Base-by-base conservation (phyloP, 2,329 filamentous ascomycete genomes). In the Neoascochyta sp. region DNA sequence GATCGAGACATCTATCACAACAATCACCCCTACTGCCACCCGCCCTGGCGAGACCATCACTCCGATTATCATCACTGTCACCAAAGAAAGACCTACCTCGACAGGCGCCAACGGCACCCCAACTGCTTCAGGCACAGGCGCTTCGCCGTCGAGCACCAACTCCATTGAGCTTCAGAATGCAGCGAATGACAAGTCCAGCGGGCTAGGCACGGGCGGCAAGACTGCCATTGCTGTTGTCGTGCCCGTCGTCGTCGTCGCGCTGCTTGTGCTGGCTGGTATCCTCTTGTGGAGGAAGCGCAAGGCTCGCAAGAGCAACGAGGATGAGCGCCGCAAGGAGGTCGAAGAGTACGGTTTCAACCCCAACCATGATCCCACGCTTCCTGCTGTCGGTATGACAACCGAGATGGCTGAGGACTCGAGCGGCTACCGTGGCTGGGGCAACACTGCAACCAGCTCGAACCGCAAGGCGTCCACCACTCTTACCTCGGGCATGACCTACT, bases 301-400 rank as follows among this genome's bases (percentile, higher is more conserved):
- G 68, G 81, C 85, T 52, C 80, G 81, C 43, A 92, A 87, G 70
- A 78, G 80, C 42, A 84, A 83, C 9, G 87, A 92, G 56, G 92
- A 95, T 59, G 80, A 89, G 52, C 79, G 92, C 28, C 79, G 89
- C 43, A 95, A 95, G 68, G 92, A 98, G 65, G 88, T 95, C 8
- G 90, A 96, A 62, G 92, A 96, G 58, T 96, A 96, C 60, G 83
- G 85, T 17, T 96, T 89, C 71, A 96, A 96, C 62, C 92, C 92
- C n/a, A 96, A 96, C 65, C 82, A 88, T 38, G 89, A 95, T 57
- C 87, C 89, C 1, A 87, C 84, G 1, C 71, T 95, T 9, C 79
- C 79, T 6, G 71, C 73, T 7, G 69, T 76, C 10, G 69, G 65
- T 15, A 65, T 71, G 29, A 74, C 74, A 30, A 67, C 74, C 22